These are phyloP conservation scores for Remersonia thermophila DNA, from an alignment of 2,329 filamentous ascomycete genomes.

Conservation along the genomic window DNA sequence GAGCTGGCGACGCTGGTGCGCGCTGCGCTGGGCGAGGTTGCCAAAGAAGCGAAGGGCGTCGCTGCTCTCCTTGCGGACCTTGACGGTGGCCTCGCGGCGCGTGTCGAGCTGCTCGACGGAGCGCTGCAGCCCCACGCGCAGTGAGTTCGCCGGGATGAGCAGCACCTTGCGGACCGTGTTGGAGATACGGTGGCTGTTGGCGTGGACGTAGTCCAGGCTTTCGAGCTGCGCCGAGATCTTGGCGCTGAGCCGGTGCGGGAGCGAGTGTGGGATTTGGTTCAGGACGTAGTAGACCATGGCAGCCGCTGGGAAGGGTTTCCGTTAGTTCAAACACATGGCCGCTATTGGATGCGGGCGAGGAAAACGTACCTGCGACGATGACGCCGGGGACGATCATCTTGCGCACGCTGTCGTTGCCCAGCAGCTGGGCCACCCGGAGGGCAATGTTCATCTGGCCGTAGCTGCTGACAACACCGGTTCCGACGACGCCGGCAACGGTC, in stretches of 20 bases:
- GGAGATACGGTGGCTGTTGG: constrained; percentile 74
- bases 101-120: constrained; percentile 71
- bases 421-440: constrained; percentile 63
- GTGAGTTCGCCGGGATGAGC: constrained; percentile 72
- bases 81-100: constrained; percentile 71
- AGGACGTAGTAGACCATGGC: constrained; percentile 71
- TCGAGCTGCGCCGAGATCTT: constrained; percentile 75
- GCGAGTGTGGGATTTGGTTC: constrained; percentile 74
- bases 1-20: constrained; percentile 37
- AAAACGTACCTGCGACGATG: constrained; percentile 59
- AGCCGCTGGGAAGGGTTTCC: constrained; percentile 38
- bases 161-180: constrained; percentile 80
- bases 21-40: constrained; percentile 61
- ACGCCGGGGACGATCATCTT: constrained; percentile 71
- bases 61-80: constrained; percentile 71
- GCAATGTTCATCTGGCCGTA: constrained; percentile 84
- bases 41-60: constrained; percentile 82
- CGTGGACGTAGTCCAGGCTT: constrained; percentile 82
- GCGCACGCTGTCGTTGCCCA: constrained; percentile 71
- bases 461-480: constrained; percentile 68
- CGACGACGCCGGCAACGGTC: constrained; percentile 77
- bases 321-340: too few species aligned
- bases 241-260: constrained; percentile 70
- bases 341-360: too few species aligned
- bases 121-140: constrained; percentile 71